A percentile compares a stretch with the other conserved stretches of the same genome.
Evolutionary conservation across 2,329 filamentous ascomycete species (phyloP).

Genomic region (Talaromyces amestolkiae): DNA sequence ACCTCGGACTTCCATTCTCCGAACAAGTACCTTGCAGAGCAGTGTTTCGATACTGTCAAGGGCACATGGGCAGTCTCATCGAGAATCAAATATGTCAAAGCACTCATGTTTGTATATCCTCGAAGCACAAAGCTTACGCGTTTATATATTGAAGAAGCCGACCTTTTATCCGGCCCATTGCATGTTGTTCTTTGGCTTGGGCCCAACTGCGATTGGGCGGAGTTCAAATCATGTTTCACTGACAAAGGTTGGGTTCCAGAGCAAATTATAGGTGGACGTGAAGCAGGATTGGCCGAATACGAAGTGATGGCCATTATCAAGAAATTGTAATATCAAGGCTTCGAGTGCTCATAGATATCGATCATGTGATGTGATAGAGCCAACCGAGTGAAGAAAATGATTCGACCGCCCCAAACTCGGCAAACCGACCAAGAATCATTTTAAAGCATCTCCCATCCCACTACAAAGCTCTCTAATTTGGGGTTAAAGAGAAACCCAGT

Average conservation of each 20-base stretch:
- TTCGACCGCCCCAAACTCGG: background rate
- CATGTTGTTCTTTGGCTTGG: conserved; percentile 15
- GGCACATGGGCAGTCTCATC: conserved; percentile 6
- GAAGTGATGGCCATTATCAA: conserved; percentile 8
- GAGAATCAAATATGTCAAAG: background rate
- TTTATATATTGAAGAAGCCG: background rate
- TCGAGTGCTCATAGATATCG: background rate
- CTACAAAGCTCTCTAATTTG: background rate
- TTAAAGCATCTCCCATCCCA: background rate
- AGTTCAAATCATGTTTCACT: conserved; percentile 23
- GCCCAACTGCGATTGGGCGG: conserved; percentile 21
- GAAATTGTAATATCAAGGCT: background rate
- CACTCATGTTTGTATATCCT: conserved; percentile 10
- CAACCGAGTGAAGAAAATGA: background rate
- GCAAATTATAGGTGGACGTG: background rate
- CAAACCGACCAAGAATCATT: background rate
- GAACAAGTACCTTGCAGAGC: conserved; percentile 1
- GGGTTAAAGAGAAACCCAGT: too few relatives aligned
- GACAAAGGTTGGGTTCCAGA: conserved; percentile 17
- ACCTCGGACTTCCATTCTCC: background rate
- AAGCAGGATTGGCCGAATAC: conserved; percentile 1
- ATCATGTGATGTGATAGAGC: background rate
- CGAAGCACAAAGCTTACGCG: background rate
- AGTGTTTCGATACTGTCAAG: conserved; percentile 5
- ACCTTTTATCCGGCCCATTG: background rate